Conservation (phyloP, 768 basidiomycete species). For the Gautieria morchelliformis region DNA sequence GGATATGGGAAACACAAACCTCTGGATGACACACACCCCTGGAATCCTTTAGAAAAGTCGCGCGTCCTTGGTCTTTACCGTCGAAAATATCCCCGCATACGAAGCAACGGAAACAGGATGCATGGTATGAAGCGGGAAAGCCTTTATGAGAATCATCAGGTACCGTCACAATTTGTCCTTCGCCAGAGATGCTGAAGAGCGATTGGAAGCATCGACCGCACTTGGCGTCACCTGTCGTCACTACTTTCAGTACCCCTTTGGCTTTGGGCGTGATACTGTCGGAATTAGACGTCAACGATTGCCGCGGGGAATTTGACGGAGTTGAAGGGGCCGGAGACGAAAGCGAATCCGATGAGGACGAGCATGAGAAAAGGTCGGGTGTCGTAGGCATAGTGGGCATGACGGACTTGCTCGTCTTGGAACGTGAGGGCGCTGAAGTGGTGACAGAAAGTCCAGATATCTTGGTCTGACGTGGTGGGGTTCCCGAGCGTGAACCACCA, state of each 20-base stretch:
- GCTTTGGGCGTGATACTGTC: slow-evolving; percentile 19
- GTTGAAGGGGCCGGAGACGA: slow-evolving; percentile 35
- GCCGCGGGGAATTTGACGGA: slow-evolving; percentile 51
- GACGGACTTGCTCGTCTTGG: background rate
- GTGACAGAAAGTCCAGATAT: background rate
- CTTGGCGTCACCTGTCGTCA: slow-evolving; percentile 22
- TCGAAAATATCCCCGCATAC: slow-evolving; percentile 57
- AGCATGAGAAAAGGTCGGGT: slow-evolving; percentile 14
- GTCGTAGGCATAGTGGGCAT: background rate
- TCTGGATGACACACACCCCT: slow-evolving; percentile 64
- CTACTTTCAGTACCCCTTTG: slow-evolving; percentile 21
- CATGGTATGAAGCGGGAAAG: slow-evolving; percentile 56
- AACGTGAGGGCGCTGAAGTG: background rate
- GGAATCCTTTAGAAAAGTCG: slow-evolving; percentile 59
- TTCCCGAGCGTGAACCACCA: background rate
- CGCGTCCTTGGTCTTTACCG: slow-evolving; percentile 50
- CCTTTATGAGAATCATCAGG: slow-evolving; percentile 39
- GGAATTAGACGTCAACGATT: slow-evolving; percentile 34
- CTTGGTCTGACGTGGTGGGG: background rate
- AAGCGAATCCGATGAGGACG: slow-evolving; percentile 20
- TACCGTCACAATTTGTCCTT: slow-evolving; percentile 63
- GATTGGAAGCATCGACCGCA: slow-evolving; percentile 54
- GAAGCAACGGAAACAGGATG: slow-evolving; percentile 65
- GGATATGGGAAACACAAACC: slow-evolving; percentile 22
- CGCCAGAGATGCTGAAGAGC: slow-evolving; percentile 47